Evolutionary conservation across 805 yeast species (phyloP), one percentile per base, ranked within the genome.

Genomic region (Blastobotrys peoriensis): DNA sequence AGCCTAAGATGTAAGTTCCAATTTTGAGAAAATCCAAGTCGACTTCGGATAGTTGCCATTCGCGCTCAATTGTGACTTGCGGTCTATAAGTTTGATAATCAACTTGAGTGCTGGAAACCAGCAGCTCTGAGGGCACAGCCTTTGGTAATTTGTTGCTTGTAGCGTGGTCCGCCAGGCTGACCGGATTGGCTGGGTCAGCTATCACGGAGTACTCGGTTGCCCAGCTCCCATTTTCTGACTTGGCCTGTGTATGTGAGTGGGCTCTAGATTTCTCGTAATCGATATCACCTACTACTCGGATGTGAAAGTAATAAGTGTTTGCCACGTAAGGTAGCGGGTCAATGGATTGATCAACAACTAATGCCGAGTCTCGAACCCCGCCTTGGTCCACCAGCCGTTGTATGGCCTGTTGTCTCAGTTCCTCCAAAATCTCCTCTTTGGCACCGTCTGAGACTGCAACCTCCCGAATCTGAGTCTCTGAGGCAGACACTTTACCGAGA

Each of bases 1-100:
- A 68, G 5, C 77, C 78, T 3, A 73, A 61, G 43, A 73, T 69
- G 50, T 72, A 73, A 20, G 68, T 57, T n/a, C 77, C 78, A 40
- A 69, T 63, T 27, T 66, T 54, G 9, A 73, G 48, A 46, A 63
- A 64, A 30, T 71, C 75, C 39, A 60, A 49, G 55, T 73, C 77
- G 2, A 56, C 57, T 47, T 64, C 74, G 3, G 68, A 58, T 17
- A 71, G 41, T 4, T 61, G 38, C 75, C 75, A 71, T 57, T 61
- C 66, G 27, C 66, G 50, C 4, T 33, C 16, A 5, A 4, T 18
- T 41, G 50, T 58, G 28, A 65, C 54, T 4, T 36, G 27, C 1
- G 75, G 74, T 30, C 33, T 54, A 23, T 50, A 41, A 5, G 9
- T 23, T 17, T 35, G 18, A 13, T 28, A n/a, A 23, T 41, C 45